phyloP scores from a whole-genome alignment of 176 grass and related monocot genomes.

The Bolboschoenus planiculmis region DNA sequence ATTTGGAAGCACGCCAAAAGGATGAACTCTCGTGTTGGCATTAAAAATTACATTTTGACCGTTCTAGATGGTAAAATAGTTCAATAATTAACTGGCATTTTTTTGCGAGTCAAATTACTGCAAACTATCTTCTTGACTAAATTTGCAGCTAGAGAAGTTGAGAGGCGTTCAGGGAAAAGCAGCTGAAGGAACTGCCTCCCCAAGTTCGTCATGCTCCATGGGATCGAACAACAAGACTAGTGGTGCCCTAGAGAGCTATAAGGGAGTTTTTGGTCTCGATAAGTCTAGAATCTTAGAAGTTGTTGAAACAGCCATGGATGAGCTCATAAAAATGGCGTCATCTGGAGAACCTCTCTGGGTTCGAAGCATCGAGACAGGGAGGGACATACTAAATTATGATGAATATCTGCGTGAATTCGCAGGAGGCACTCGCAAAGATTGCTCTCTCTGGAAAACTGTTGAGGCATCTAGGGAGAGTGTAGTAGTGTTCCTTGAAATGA shows the following conservation, averaged over 20 bases:
- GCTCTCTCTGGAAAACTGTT: slow-evolving; percentile 22
- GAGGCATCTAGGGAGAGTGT: slow-evolving; percentile 49
- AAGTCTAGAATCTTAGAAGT: slow-evolving; percentile 46
- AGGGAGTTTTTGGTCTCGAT: slow-evolving; percentile 23
- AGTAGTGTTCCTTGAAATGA: slow-evolving; percentile 41
- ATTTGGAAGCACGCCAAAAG: no score
- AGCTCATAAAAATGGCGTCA: slow-evolving; percentile 49
- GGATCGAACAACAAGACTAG: slow-evolving; percentile 7
- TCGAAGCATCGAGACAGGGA: slow-evolving; percentile 49
- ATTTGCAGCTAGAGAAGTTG: slow-evolving; percentile 52
- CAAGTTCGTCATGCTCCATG: slow-evolving; percentile 22
- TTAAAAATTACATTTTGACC: no score
- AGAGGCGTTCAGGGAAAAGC: slow-evolving; percentile 15
- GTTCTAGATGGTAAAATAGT: no score
- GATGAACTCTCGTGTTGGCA: no score
- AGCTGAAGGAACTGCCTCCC: not conserved
- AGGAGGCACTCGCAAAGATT: slow-evolving; percentile 11
- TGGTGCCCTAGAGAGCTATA: slow-evolving; percentile 24
- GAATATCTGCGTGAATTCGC: slow-evolving; percentile 65
- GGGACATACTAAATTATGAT: slow-evolving; percentile 71
- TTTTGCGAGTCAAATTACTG: not conserved
- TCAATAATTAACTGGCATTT: no score
- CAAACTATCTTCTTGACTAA: not conserved
- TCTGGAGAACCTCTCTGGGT: slow-evolving; percentile 61
- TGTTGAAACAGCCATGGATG: slow-evolving; percentile 38